Conservation (phyloP, 768 basidiomycete species). For the Suillus plorans region DNA sequence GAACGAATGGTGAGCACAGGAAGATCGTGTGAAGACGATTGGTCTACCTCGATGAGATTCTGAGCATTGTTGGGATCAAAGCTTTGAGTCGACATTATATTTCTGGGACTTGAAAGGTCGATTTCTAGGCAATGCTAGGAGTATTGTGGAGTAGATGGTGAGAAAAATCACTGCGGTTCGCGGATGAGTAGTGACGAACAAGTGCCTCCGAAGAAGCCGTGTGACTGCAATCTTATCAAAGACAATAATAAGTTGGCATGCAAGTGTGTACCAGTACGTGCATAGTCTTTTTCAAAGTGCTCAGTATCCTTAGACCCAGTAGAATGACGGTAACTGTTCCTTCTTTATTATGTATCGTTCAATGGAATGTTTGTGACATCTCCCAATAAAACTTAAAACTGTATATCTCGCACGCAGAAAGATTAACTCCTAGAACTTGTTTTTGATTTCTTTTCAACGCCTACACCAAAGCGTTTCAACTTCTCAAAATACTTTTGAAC, state of each 20-base stretch:
- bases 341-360: background rate
- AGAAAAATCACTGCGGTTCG: background rate
- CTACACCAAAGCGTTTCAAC: slow-evolving; percentile 70
- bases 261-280: background rate
- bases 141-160: background rate
- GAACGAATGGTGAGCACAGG: background rate
- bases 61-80: slow-evolving; percentile 94
- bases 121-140: background rate
- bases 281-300: background rate
- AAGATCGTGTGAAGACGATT: background rate
- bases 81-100: slow-evolving; percentile 44
- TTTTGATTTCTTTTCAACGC: slow-evolving; percentile 32
- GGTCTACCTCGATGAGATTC: slow-evolving; percentile 78
- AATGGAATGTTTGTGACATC: background rate
- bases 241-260: background rate
- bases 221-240: slow-evolving; percentile 14
- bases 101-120: slow-evolving; percentile 8
- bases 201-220: too few relatives aligned
- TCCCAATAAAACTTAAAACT: background rate
- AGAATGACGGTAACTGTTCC: background rate
- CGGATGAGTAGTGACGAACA: too few relatives aligned
- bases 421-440: slow-evolving; percentile 18
- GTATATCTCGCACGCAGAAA: background rate
- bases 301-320: background rate
- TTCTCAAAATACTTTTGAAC: slow-evolving; percentile 90